Percentiles rank a stretch among this genome's conserved stretches.
phyloP scores from a whole-genome alignment of 2,329 filamentous ascomycete genomes.

The Aspergillus arachidicola region DNA sequence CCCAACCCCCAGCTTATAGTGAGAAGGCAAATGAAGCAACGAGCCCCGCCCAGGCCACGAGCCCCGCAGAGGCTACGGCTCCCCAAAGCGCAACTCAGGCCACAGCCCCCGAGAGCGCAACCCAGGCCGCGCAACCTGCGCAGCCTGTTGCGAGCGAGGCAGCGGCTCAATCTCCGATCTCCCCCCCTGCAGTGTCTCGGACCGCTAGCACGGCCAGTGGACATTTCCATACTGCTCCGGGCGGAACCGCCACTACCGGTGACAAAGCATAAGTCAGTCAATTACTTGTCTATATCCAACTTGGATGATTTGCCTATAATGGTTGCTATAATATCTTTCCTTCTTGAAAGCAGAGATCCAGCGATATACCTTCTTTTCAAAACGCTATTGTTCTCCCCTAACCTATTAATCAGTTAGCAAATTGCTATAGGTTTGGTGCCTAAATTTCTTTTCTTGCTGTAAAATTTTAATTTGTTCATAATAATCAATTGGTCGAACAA shows the following conservation, averaged over 20 bases:
- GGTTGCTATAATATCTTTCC: neutral
- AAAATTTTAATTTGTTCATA: neutral
- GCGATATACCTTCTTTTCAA: slow-evolving; percentile 1
- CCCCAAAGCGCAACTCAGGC: neutral
- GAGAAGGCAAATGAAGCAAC: slow-evolving; percentile 25
- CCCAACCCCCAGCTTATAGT: slow-evolving; percentile 29
- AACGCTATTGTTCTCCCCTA: neutral
- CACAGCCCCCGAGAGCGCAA: neutral
- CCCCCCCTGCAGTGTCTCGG: slow-evolving; percentile 12
- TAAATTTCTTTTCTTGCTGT: neutral
- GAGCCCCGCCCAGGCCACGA: slow-evolving; percentile 2
- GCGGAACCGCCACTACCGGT: slow-evolving; percentile 7
- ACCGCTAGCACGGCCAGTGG: slow-evolving; percentile 10
- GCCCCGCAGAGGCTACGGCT: neutral
- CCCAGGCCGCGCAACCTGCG: neutral
- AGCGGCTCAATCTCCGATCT: slow-evolving; percentile 6
- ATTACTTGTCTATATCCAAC: neutral
- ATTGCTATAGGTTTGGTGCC: neutral
- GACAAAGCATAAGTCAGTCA: slow-evolving; percentile 9
- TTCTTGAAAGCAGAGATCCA: slow-evolving; percentile 1
- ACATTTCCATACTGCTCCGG: slow-evolving; percentile 5
- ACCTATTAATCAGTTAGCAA: neutral
- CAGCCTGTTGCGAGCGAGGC: neutral
- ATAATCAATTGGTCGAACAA: neutral
- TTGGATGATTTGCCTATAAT: neutral